Evolutionary conservation across 495 filamentous ascomycete genomes (phyloP).

Genomic region (Tetracladium setigerum): DNA sequence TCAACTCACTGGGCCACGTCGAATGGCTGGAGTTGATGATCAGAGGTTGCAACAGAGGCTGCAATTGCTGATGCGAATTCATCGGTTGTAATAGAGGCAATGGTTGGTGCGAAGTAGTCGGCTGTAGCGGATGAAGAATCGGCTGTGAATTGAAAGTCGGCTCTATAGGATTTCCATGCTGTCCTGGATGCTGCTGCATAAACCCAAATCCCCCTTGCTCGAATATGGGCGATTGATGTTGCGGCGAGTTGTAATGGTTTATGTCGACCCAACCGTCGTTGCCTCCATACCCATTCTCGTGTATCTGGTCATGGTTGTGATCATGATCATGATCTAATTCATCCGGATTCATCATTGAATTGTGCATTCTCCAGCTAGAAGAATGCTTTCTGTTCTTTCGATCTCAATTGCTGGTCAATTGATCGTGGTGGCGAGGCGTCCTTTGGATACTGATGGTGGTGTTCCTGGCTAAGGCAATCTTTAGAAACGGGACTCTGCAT

Average conservation of each 20-base stretch:
- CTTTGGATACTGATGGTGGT: slow-evolving; percentile 9
- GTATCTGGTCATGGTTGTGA: slow-evolving; percentile 5
- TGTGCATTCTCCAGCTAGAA: slow-evolving; percentile 18
- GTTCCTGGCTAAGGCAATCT: slow-evolving; percentile 25
- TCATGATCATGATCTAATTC: slow-evolving; percentile 23
- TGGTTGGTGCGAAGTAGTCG: slow-evolving; percentile 9
- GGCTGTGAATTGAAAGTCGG: slow-evolving; percentile 14
- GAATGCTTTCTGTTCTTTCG: slow-evolving; percentile 5
- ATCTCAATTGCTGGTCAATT: slow-evolving; percentile 11
- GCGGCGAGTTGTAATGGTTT: slow-evolving; percentile 21
- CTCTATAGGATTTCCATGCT: slow-evolving; percentile 17
- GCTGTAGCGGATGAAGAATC: slow-evolving; percentile 14
- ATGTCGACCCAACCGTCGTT: slow-evolving; percentile 23
- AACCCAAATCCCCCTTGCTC: slow-evolving; percentile 23
- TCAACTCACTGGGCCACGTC: slow-evolving; percentile 64
- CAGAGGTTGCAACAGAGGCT: slow-evolving; percentile 35
- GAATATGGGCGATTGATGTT: slow-evolving; percentile 24
- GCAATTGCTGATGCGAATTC: slow-evolving; percentile 27
- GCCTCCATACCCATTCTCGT: slow-evolving; percentile 15
- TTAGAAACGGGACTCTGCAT: slow-evolving; percentile 25
- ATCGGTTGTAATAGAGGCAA: too few relatives aligned
- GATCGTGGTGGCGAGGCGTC: slow-evolving; percentile 7
- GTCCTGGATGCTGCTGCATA: slow-evolving; percentile 13
- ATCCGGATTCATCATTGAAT: slow-evolving; percentile 24
- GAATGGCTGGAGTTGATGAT: slow-evolving; percentile 53